Conservation (phyloP, 2,329 filamentous ascomycete species). For the Diplodia corticola region DNA sequence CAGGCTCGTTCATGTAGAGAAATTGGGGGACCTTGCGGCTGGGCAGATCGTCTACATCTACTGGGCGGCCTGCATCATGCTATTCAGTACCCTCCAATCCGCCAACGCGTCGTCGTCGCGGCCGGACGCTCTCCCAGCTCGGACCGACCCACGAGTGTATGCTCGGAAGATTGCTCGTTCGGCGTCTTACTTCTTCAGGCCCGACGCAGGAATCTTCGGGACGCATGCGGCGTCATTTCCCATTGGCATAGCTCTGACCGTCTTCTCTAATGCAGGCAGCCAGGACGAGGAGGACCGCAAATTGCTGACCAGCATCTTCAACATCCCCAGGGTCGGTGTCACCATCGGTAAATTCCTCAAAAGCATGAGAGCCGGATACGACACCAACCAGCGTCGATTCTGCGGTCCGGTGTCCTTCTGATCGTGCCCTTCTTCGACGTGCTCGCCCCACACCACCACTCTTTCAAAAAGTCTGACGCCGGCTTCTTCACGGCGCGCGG, state of each 20-base stretch:
- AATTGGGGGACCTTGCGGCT: neutral
- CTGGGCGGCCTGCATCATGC: slow-evolving; percentile 30
- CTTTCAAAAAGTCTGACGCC: neutral
- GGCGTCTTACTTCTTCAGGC: slow-evolving; percentile 31
- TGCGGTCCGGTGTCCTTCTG: neutral
- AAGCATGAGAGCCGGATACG: neutral
- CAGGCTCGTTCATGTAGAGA: slow-evolving; percentile 20
- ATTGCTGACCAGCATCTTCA: neutral
- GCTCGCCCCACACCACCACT: neutral
- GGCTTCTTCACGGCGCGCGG: neutral
- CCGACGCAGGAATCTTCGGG: slow-evolving; percentile 29
- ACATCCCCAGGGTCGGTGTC: neutral
- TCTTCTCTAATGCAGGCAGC: neutral
- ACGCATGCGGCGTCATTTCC: slow-evolving; percentile 28
- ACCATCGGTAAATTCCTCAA: neutral
- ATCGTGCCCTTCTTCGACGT: neutral
- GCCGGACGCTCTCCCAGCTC: slow-evolving; percentile 23
- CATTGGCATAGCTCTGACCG: slow-evolving; percentile 11
- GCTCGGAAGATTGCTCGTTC: slow-evolving; percentile 31
- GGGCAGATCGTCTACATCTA: slow-evolving; percentile 31
- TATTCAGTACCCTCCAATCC: slow-evolving; percentile 27
- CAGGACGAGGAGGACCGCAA: neutral
- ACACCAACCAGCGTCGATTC: neutral
- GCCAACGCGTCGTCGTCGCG: slow-evolving; percentile 12
- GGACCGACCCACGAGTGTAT: slow-evolving; percentile 30